Evolutionary conservation across 2,329 filamentous ascomycete species (phyloP), one percentile per base, ranked within the genome.

Genomic region (Cytospora schulzeri): DNA sequence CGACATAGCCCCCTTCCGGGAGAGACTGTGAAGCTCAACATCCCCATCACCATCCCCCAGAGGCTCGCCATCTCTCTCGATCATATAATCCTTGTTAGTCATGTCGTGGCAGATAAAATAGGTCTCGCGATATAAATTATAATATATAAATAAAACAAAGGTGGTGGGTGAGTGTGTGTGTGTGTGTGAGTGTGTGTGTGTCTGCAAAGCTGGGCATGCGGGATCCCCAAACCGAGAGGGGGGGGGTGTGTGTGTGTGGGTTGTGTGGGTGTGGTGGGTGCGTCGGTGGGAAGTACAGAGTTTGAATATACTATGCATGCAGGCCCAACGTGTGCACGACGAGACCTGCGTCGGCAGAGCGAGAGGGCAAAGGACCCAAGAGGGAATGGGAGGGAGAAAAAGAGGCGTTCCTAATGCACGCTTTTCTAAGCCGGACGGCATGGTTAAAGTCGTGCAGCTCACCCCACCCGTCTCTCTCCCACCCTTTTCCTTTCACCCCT

Each of bases 1-100:
- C 52, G 70, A 61, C 5, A 69, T 74, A 52, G 72, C 71, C 45
- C 73, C 70, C 45, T 67, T 58, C 35, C 62, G 48, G 55, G 68
- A 62, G 38, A 66, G 52, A 52, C 63, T 69, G 14, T 57, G 66
- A 38, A 68, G 45, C 62, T 71, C 71, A 45, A 69, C 59, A 24
- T 60, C 65, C 22, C 68, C 62, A 19, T 71, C 71, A 38, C 68
- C 59, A 22, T 60, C 65, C 26, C 68, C 62, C 17, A 38, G 29
- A 35, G 45, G 53, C 53, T 57, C 56, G 29, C 6, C 22, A 22
- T 38, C 9, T 2, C 7, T 55, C 51, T 33, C 17, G 57, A 61
- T 35, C 62, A 41, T 51, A 58, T 65, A n/a, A 51, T 22, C 19
- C 33, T 62, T 60, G 58, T 51, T 68, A 35, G 33, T 56, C 17